Evolutionary conservation across 1,139 yeast genomes (phyloP).

Genomic region (Pichia sp.): DNA sequence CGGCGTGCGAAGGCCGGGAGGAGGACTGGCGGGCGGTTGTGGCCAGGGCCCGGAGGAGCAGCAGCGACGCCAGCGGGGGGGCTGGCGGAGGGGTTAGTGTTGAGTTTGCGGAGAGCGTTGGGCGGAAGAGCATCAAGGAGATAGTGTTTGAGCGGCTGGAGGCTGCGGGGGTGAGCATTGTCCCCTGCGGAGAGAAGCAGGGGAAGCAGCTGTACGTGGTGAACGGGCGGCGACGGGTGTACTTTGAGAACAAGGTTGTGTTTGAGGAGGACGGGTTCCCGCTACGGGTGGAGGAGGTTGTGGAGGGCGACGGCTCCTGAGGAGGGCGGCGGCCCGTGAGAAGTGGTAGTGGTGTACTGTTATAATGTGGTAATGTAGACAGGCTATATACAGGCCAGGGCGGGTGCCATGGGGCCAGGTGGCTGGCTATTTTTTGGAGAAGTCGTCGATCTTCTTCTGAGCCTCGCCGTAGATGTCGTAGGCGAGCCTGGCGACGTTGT

Average conservation of each 20-base stretch:
- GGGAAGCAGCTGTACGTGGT: neutral
- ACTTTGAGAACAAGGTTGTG: constrained; percentile 27
- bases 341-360: no score
- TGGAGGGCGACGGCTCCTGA: neutral
- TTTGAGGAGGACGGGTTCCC: constrained; percentile 20
- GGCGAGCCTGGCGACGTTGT: constrained; percentile 10
- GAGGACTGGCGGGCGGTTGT: neutral
- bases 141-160: neutral
- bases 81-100: neutral
- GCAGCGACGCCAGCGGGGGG: neutral
- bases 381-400: neutral
- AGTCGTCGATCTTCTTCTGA: constrained; percentile 22
- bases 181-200: neutral
- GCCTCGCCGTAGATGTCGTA: constrained; percentile 19
- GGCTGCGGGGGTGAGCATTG: neutral
- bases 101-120: neutral
- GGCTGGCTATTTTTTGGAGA: constrained; percentile 5
- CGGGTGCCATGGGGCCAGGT: neutral
- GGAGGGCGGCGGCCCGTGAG: no score
- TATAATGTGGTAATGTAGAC: neutral
- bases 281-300: neutral
- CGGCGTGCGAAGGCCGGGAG: neutral
- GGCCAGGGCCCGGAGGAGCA: neutral
- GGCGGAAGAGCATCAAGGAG: neutral
- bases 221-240: constrained; percentile 13